A percentile compares a stretch with the other conserved stretches of the same genome.
These are phyloP conservation scores for Vararia minispora DNA, from an alignment of 768 basidiomycete genomes.

Conservation along the genomic window DNA sequence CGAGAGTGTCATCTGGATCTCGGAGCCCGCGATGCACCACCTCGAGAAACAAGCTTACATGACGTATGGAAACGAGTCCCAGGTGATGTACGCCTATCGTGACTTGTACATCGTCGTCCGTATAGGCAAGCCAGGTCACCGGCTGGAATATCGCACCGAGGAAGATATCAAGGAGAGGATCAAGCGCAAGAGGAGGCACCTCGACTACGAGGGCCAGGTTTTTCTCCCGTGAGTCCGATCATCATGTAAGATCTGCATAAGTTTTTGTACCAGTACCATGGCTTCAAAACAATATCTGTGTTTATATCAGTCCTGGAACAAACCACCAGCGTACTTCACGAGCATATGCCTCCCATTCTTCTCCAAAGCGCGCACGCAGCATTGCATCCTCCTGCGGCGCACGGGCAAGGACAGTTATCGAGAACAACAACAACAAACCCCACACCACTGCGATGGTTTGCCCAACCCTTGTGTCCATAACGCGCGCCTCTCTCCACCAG, in stretches of 20 bases:
- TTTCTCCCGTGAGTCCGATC: no score
- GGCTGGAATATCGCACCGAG: background rate
- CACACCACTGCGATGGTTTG: constrained; percentile 2
- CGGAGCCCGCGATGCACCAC: background rate
- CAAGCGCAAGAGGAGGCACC: no score
- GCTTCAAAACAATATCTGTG: no score
- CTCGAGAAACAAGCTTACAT: background rate
- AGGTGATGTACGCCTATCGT: background rate
- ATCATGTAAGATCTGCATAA: no score
- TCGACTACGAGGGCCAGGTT: no score
- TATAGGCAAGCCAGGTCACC: constrained; percentile 1
- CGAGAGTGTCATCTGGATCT: constrained; percentile 3
- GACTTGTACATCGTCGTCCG: constrained; percentile 4
- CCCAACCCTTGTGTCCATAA: constrained; percentile 7
- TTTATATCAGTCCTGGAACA: constrained; percentile 30
- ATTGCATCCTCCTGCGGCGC: constrained; percentile 13
- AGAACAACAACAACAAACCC: no score
- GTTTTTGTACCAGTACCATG: no score
- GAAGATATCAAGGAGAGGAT: background rate
- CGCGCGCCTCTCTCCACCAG: constrained; percentile 12
- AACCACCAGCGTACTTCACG: constrained; percentile 38
- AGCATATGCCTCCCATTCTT: constrained; percentile 15
- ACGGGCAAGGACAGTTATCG: no score
- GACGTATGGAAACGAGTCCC: background rate
- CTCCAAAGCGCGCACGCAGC: constrained; percentile 11